A percentile compares a stretch with the other conserved stretches of the same genome.
phyloP scores from a whole-genome alignment of 805 yeast genomes.

The Ogataea trehaloabstinens region DNA sequence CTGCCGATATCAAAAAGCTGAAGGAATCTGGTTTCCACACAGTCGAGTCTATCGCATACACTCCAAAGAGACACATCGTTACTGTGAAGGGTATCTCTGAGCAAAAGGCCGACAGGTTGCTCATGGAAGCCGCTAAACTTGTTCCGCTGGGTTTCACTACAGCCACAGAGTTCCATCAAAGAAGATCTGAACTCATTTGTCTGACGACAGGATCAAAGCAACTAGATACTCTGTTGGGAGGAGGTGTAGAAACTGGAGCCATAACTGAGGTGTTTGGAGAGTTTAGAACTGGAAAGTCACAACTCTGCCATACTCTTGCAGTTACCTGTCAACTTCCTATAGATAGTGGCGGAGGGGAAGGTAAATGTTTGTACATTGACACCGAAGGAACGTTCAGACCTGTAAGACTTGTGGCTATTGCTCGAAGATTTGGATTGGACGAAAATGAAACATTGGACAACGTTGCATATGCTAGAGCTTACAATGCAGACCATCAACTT shows the following conservation, averaged over 20 bases:
- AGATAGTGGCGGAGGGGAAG: constrained; percentile 98
- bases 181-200: constrained; percentile 88
- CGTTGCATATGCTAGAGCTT: constrained; percentile 96
- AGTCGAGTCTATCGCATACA: constrained; percentile 89
- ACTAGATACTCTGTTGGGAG: constrained; percentile 88
- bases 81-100: constrained; percentile 91
- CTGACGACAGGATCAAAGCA: constrained; percentile 95
- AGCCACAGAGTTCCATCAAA: constrained; percentile 88
- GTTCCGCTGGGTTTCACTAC: constrained; percentile 98
- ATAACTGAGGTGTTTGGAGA: constrained; percentile 97
- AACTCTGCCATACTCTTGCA: constrained; percentile 92
- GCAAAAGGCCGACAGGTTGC: constrained; percentile 85
- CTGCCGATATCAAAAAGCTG: constrained; percentile 74
- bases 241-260: constrained; percentile 96
- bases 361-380: constrained; percentile 92
- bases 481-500: constrained; percentile 94
- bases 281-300: constrained; percentile 96
- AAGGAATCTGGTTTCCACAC: constrained; percentile 84
- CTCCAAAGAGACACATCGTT: constrained; percentile 77
- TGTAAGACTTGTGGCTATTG: constrained; percentile 81
- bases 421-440: constrained; percentile 85
- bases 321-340: constrained; percentile 95
- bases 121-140: constrained; percentile 77
- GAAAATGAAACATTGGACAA: constrained; percentile 95
- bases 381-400: constrained; percentile 98